Base-by-base conservation (phyloP, 2,329 filamentous ascomycete species). In the Davidsoniella neocaledoniae region DNA sequence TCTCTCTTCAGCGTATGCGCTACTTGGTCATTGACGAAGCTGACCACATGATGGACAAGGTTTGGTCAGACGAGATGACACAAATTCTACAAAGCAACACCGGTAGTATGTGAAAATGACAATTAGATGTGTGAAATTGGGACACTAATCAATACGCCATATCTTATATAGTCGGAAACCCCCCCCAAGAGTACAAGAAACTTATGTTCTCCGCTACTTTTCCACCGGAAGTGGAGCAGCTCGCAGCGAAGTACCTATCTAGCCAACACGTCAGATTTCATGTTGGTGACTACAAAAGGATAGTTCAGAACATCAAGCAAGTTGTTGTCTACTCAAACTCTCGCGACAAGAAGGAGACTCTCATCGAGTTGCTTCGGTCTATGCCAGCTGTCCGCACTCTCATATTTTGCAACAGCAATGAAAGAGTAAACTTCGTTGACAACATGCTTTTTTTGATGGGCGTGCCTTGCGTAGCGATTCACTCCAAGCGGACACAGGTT, bases 191-290 rank as follows among this genome's bases (percentile, higher is more conserved):
- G 8, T 33, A 33, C 29, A 33, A 33, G 29, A 33, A 79, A 62
- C 72, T 94, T 65, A 82, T 98, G 68, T 96, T 96, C 63, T 94
- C 87, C 0, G 91, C 91, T 1, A 96, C 91, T 0, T 96, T 98
- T 64, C 86, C 88, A 39, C 87, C 83, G 66, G 69, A 68, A 0
- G 78, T 85, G 55, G 85, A 87, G 26, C 72, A 81, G 21, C 67
- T 96, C 12, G 90, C 88, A 9, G 79, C 77, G 52, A 72, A 83
- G 25, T 84, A 88, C 59, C 76, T 98, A 51, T 71, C 81, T 0
- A 69, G 76, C 9, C 77, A 85, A 40, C 79, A 86, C 58, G 72
- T 93, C 46, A 84, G 83, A 19, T 79, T 98, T 62, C 82, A 80
- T 41, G 83, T 96, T 55, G 91, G 91, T 26, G 85, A 90, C 58